phyloP scores from a whole-genome alignment of 768 basidiomycete species.

The Tricholoma furcatifolium region DNA sequence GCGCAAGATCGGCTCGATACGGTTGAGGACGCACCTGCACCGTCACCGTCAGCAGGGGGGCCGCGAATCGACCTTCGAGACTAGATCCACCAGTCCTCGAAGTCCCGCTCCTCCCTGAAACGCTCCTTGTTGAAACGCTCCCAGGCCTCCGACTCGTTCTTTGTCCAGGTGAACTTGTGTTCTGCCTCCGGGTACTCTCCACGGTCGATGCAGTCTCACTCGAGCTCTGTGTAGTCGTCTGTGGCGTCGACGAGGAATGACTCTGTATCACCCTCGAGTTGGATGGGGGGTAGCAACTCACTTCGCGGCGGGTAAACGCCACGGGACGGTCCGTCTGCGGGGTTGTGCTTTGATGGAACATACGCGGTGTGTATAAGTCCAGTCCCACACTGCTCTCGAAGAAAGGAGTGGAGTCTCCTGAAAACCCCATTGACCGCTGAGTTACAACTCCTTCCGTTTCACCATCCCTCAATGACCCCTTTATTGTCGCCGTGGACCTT shows the following conservation, averaged over 20 bases:
- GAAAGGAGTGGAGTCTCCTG: constrained; percentile 21
- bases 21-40: neutral
- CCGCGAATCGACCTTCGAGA: neutral
- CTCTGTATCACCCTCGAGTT: too few relatives aligned
- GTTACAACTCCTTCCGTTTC: constrained; percentile 28
- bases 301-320: neutral
- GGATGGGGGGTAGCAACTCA: constrained; percentile 1
- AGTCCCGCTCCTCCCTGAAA: neutral
- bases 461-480: constrained; percentile 37
- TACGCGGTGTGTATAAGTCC: constrained; percentile 28
- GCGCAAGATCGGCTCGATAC: constrained; percentile 14
- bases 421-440: constrained; percentile 25
- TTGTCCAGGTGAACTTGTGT: neutral
- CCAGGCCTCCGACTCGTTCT: too few relatives aligned
- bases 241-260: neutral
- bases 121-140: neutral
- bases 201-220: neutral
- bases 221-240: neutral
- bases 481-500: constrained; percentile 26
- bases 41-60: neutral
- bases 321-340: constrained; percentile 6
- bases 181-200: neutral
- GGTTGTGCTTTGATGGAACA: constrained; percentile 32
- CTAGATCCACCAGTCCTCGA: neutral
- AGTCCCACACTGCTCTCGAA: neutral